Percentiles rank a stretch among this genome's conserved stretches.
Conservation (phyloP, 768 basidiomycete genomes). For the Tephrocybe sp. region DNA sequence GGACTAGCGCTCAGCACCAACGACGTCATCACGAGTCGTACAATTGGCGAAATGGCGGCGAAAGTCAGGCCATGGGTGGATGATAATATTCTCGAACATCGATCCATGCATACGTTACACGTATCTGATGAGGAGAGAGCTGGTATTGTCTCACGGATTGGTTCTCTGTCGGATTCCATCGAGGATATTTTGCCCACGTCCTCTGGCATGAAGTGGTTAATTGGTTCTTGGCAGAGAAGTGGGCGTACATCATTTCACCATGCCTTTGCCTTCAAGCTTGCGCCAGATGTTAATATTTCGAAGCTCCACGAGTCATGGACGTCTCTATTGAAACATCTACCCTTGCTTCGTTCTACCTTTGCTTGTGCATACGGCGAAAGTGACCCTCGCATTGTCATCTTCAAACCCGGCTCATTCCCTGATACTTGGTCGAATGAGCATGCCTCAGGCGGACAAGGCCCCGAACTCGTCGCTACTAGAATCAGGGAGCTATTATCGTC, state of each 20-base stretch:
- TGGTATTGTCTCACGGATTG: slow-evolving; percentile 20
- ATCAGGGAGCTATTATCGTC: slow-evolving; percentile 24
- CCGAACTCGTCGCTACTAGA: slow-evolving; percentile 12
- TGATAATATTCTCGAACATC: background rate
- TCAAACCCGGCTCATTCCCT: slow-evolving; percentile 13
- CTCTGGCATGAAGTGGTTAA: slow-evolving; percentile 34
- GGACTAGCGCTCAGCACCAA: slow-evolving; percentile 33
- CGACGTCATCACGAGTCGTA: slow-evolving; percentile 40
- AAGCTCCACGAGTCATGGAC: slow-evolving; percentile 36
- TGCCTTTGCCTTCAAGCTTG: slow-evolving; percentile 39
- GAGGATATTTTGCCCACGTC: slow-evolving; percentile 25
- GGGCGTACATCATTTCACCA: slow-evolving; percentile 39
- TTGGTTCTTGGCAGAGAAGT: slow-evolving; percentile 44
- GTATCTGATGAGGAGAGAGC: slow-evolving; percentile 18
- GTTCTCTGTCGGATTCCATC: slow-evolving; percentile 12
- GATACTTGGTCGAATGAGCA: slow-evolving; percentile 23
- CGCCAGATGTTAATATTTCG: slow-evolving; percentile 23
- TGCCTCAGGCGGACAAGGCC: slow-evolving; percentile 14
- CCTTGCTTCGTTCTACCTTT: slow-evolving; percentile 44
- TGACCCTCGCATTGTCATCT: slow-evolving; percentile 27
- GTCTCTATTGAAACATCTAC: slow-evolving; percentile 30
- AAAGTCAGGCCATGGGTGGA: slow-evolving; percentile 9
- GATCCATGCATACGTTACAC: background rate
- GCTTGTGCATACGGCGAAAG: slow-evolving; percentile 23
- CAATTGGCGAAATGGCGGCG: slow-evolving; percentile 29